Evolutionary conservation across 1,284 basidiomycete genomes (phyloP), one percentile per base, ranked within the genome.

Genomic region (Macrocystidia cucumis): DNA sequence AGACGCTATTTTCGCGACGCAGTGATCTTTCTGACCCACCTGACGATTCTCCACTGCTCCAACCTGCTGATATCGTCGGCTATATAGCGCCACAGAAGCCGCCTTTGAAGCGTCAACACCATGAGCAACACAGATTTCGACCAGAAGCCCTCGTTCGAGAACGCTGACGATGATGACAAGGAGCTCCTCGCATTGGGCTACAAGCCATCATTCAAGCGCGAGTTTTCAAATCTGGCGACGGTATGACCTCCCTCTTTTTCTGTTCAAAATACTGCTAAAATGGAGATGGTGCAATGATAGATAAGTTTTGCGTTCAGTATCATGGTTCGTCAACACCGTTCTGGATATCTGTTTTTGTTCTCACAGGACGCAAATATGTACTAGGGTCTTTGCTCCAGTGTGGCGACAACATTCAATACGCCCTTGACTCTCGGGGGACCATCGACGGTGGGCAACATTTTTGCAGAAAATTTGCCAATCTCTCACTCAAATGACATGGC

Each of bases 371-470:
- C n/a, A n/a, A n/a, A 32, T 27, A 27, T 16, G 19, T 35, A 18
- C 2, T 41, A 75, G 74, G 83, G 85, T 20, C 62, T 89, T 16
- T 87, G 83, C 56, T 86, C 84, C 3, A 84, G 80, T 44, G 73
- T 90, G 27, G 75, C 86, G 1, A 87, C 77, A 17, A 89, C 87
- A 1, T 85, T 90, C 64, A 83, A 88, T 46, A 86, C 83, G 0
- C 87, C 87, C 0, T 59, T 90, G 25, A 60, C 75, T 9, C 67
- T 80, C 2, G 87, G 85, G 3, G 87, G 87, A 2, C 87, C 87
- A 9, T 63, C 83, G n/a, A 76, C 79, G n/a, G 83, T 79, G 31
- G 44, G 64, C 53, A 18, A 32, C 26, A 5, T n/a, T 20, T 6
- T 14, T 24, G 28, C 11, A 5, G n/a, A 18, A n/a, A 9, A 30